These are phyloP conservation scores for Aspergillus piperis DNA, from an alignment of 2,329 filamentous ascomycete genomes.

Conservation along the genomic window DNA sequence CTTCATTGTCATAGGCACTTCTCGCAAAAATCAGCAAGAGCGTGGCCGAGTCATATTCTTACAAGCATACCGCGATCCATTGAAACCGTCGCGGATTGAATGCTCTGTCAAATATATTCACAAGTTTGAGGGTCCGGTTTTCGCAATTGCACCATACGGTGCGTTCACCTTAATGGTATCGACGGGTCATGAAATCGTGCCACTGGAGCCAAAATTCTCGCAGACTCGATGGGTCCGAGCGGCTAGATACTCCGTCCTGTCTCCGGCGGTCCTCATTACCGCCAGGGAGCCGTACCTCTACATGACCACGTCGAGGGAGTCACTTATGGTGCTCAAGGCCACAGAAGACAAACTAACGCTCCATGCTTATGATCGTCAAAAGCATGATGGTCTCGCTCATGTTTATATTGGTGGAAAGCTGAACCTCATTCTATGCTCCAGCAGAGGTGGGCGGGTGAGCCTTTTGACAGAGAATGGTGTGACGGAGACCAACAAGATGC, in stretches of 20 bases:
- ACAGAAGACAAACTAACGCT: slow-evolving; percentile 35
- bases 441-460: slow-evolving; percentile 55
- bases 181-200: slow-evolving; percentile 46
- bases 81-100: slow-evolving; percentile 30
- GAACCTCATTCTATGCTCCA: slow-evolving; percentile 53
- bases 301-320: slow-evolving; percentile 57
- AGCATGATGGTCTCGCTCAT: slow-evolving; percentile 37
- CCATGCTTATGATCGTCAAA: slow-evolving; percentile 36
- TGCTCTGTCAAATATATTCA: slow-evolving; percentile 41
- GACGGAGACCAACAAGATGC: slow-evolving; percentile 32
- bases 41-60: slow-evolving; percentile 43
- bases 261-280: slow-evolving; percentile 53
- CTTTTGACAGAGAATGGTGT: slow-evolving; percentile 33
- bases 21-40: slow-evolving; percentile 30
- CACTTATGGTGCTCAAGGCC: slow-evolving; percentile 52
- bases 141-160: slow-evolving; percentile 56
- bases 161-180: slow-evolving; percentile 48
- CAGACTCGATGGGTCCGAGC: slow-evolving; percentile 45
- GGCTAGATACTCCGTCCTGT: slow-evolving; percentile 47
- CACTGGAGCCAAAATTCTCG: slow-evolving; percentile 46
- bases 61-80: slow-evolving; percentile 32
- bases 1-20: slow-evolving; percentile 44
- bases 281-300: slow-evolving; percentile 51
- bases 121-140: slow-evolving; percentile 47
- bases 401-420: slow-evolving; percentile 41